phyloP scores from a whole-genome alignment of 352 stramenopile genomes.

The Pythium volutum region DNA sequence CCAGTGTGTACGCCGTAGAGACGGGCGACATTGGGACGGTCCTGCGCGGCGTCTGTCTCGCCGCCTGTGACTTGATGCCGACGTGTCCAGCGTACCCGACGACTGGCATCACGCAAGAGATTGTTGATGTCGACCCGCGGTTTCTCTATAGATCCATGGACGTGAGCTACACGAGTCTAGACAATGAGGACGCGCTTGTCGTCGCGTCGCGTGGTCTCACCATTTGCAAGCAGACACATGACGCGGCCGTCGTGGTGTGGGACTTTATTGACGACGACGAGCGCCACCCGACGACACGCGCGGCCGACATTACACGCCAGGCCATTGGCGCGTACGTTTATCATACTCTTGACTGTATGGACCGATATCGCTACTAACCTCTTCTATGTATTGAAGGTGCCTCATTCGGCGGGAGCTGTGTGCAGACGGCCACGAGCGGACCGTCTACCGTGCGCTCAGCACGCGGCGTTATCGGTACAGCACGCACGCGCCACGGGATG shows the following conservation, averaged over 20 bases:
- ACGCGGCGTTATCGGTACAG: slow-evolving; percentile 25
- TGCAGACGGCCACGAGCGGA: slow-evolving; percentile 31
- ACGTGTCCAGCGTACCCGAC: slow-evolving; percentile 26
- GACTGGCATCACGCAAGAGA: slow-evolving; percentile 12
- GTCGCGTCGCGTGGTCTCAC: slow-evolving; percentile 28
- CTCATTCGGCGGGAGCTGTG: slow-evolving; percentile 35
- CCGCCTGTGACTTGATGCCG: slow-evolving; percentile 24
- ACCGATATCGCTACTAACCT: not conserved
- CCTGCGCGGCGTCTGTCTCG: slow-evolving; percentile 24
- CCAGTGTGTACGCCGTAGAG: slow-evolving; percentile 35
- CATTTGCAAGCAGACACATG: slow-evolving; percentile 23
- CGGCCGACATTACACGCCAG: slow-evolving; percentile 23
- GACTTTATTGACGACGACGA: slow-evolving; percentile 32
- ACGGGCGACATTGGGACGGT: slow-evolving; percentile 22
- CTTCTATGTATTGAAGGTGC: slow-evolving; percentile 13
- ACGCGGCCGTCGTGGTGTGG: slow-evolving; percentile 27
- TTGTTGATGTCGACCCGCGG: slow-evolving; percentile 5
- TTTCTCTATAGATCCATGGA: slow-evolving; percentile 12
- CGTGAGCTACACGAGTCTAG: not conserved
- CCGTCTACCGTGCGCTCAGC: slow-evolving; percentile 32
- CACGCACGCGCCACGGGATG: not conserved
- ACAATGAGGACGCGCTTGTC: not conserved
- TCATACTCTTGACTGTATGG: not conserved
- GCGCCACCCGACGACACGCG: slow-evolving; percentile 15
- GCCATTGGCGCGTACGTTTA: slow-evolving; percentile 8